A percentile compares a stretch with the other conserved stretches of the same genome.
Evolutionary conservation across 1,284 basidiomycete genomes (phyloP).

Genomic region (Ganoderma resinaceum): DNA sequence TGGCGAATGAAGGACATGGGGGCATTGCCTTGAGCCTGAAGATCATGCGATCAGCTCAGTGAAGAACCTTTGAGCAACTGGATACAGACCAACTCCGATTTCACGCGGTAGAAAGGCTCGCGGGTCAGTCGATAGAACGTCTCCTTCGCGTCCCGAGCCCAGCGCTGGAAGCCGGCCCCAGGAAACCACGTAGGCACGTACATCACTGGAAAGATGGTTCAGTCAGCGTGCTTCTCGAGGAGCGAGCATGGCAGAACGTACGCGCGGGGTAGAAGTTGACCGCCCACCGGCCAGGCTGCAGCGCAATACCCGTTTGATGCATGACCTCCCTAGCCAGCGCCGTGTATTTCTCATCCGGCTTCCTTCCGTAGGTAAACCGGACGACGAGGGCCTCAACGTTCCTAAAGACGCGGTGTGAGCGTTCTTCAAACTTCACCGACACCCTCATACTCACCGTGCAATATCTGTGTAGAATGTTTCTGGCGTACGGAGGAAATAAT

Average conservation of each 20-base stretch:
- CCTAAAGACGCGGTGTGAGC: not conserved
- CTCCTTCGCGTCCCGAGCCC: slow-evolving; percentile 14
- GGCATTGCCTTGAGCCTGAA: slow-evolving; percentile 2
- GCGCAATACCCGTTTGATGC: slow-evolving; percentile 12
- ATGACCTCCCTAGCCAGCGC: slow-evolving; percentile 14
- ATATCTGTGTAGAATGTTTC: not conserved
- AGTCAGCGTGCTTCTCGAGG: not conserved
- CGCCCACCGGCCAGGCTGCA: slow-evolving; percentile 20
- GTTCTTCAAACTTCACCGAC: no score
- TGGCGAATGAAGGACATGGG: slow-evolving; percentile 7
- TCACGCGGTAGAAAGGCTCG: slow-evolving; percentile 9
- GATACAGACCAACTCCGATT: slow-evolving; percentile 10
- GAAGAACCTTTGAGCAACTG: not conserved
- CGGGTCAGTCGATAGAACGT: slow-evolving; percentile 8
- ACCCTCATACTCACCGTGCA: not conserved
- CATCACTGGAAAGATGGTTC: not conserved
- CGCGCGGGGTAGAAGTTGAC: slow-evolving; percentile 15
- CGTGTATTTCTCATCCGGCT: slow-evolving; percentile 9
- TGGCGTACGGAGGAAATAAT: not conserved
- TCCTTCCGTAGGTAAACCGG: slow-evolving; percentile 13
- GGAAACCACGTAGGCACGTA: slow-evolving; percentile 18
- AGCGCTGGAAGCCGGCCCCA: slow-evolving; percentile 16
- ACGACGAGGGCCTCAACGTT: slow-evolving; percentile 12
- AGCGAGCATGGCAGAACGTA: not conserved
- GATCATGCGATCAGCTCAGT: not conserved